phyloP scores from a whole-genome alignment of 345 rosid genomes.

The Luvunga scandens region DNA sequence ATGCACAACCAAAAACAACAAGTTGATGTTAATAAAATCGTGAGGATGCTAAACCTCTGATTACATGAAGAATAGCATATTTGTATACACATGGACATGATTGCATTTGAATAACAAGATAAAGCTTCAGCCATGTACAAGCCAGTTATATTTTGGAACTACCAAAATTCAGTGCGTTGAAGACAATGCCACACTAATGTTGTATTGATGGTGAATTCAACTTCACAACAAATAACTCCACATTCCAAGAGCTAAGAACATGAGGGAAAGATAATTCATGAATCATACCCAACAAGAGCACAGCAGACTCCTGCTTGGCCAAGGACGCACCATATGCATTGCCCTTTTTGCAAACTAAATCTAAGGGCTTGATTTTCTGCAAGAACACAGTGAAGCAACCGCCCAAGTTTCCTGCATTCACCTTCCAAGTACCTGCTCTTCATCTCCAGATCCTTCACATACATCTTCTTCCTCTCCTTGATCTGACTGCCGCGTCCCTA shows the following conservation, averaged over 20 bases:
- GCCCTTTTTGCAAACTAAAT: slow-evolving; percentile 47
- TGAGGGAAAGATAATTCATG: background rate
- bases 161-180: background rate
- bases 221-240: background rate
- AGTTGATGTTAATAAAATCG: background rate
- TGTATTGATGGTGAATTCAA: background rate
- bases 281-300: slow-evolving; percentile 89
- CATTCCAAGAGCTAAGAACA: background rate
- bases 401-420: slow-evolving; percentile 77
- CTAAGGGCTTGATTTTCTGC: slow-evolving; percentile 85
- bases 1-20: background rate
- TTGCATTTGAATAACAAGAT: background rate
- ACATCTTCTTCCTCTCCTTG: slow-evolving; percentile 83
- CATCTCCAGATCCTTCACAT: slow-evolving; percentile 70
- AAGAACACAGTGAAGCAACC: slow-evolving; percentile 63
- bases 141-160: background rate
- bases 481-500: slow-evolving; percentile 80
- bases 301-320: slow-evolving; percentile 99
- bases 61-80: background rate
- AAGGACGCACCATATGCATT: slow-evolving; percentile 54
- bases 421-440: slow-evolving; percentile 80
- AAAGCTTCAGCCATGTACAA: background rate
- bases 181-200: background rate
- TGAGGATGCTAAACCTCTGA: background rate
- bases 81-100: background rate